These are phyloP conservation scores for Lycium barbarum DNA, from an alignment of 257 asterid genomes.

Conservation along the genomic window DNA sequence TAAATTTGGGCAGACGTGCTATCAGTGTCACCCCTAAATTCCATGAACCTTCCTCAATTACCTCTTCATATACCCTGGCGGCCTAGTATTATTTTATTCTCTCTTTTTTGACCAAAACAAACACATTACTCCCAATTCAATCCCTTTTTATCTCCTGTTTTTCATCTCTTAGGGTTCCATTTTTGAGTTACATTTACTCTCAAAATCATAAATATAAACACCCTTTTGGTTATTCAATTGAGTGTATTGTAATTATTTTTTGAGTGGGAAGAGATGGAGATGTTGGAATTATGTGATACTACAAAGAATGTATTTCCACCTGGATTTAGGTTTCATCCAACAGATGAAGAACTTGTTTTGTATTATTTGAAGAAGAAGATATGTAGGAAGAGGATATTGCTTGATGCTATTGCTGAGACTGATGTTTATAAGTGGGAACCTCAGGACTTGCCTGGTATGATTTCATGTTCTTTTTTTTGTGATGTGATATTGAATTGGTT, in stretches of 20 bases:
- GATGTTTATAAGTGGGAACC: constrained; percentile 92
- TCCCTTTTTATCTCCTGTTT: background rate
- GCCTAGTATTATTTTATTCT: background rate
- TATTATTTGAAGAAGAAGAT: constrained; percentile 78
- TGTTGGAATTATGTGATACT: background rate
- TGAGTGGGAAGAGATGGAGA: background rate
- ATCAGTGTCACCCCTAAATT: background rate
- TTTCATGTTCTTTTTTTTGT: background rate
- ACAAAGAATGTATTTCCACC: constrained; percentile 56
- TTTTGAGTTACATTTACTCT: background rate
- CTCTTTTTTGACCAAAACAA: background rate
- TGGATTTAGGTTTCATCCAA: constrained; percentile 94
- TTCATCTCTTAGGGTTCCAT: background rate
- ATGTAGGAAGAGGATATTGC: constrained; percentile 49
- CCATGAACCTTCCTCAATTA: background rate
- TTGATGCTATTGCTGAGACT: constrained; percentile 69
- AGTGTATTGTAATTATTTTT: background rate
- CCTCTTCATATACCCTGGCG: background rate
- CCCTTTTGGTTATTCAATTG: background rate
- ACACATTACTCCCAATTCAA: background rate
- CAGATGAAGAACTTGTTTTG: constrained; percentile 83
- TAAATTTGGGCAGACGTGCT: no score
- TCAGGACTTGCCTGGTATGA: constrained; percentile 79
- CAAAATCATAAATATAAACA: background rate
- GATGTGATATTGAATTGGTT: background rate